Conservation (phyloP, 805 yeast species). For the Ogataea philodendri region DNA sequence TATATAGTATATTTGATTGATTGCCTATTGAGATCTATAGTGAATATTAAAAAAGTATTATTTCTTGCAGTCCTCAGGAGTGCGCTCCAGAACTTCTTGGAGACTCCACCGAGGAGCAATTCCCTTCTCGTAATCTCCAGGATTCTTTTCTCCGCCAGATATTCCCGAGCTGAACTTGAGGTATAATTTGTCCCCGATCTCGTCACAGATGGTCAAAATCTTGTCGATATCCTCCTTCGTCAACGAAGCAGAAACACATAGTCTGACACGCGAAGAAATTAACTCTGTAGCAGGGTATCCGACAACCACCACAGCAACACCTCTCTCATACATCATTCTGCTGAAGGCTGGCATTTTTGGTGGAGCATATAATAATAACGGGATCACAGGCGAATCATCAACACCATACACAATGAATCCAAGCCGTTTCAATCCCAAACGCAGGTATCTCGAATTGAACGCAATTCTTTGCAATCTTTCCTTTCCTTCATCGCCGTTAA, state of each 20-base stretch:
- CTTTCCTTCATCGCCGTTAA: constrained; percentile 89
- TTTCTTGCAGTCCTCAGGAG: constrained; percentile 59
- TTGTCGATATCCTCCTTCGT: constrained; percentile 93
- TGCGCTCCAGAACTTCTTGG: constrained; percentile 70
- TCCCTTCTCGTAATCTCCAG: constrained; percentile 55
- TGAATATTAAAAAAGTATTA: constrained; percentile 21
- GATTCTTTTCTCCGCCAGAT: constrained; percentile 57
- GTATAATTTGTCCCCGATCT: constrained; percentile 72
- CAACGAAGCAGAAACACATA: constrained; percentile 88
- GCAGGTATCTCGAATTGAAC: constrained; percentile 89
- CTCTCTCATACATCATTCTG: constrained; percentile 71
- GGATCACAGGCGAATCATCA: constrained; percentile 96
- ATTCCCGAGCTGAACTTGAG: constrained; percentile 77
- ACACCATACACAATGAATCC: constrained; percentile 95
- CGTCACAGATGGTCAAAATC: constrained; percentile 65
- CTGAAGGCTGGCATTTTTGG: constrained; percentile 93
- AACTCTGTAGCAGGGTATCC: constrained; percentile 98
- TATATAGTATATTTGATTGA: constrained; percentile 1
- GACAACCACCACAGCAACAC: constrained; percentile 92
- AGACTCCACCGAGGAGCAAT: constrained; percentile 71
- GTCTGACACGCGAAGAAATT: constrained; percentile 83
- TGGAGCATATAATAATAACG: constrained; percentile 82
- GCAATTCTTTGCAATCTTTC: constrained; percentile 92
- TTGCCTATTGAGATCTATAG: constrained; percentile 2
- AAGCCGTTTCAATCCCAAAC: constrained; percentile 84